Base-by-base conservation (phyloP, 2,329 filamentous ascomycete species). In the Westerdykella ornata region DNA sequence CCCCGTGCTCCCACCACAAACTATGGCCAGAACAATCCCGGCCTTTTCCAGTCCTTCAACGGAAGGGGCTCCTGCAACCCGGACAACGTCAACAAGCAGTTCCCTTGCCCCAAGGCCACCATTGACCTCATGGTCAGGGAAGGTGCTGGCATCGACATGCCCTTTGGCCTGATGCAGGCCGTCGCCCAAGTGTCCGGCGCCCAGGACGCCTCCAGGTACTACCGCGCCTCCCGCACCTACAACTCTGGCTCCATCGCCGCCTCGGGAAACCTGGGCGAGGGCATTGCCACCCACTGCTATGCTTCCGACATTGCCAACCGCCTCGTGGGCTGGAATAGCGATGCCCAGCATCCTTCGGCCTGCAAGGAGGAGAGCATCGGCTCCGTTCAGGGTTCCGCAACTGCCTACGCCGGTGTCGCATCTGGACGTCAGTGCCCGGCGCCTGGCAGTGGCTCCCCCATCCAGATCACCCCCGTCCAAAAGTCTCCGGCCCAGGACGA, bases 271-370 rank as follows among this genome's bases (percentile, higher is more conserved):
- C 52, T 66, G 3, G 54, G 63, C 37, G 56, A 64, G 35, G 67
- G 66, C 37, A 60, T 67, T 41, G 68, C 65, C 22, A 74, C 72
- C 14, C 65, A 68, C 46, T 76, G 72, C 62, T 78, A 78, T 53
- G 63, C 68, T 7, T 67, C 62, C 14, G 74, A 77, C 46, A 61
- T 77, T 47, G 74, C 75, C 36, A 75, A 74, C 51, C 62, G 71
- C 34, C 57, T 74, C 32, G 56, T 58, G 13, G 67, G 70, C 11
- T 72, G 69, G 69, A 58, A 59, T 29, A 30, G 34, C 14, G 49
- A 48, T 16, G 39, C 44, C 8, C 37, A 31, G 20, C 47, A 46
- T 35, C 30, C 30, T 13, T 34, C 16, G 13, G n/a, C 16, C 12
- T 60, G 58, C 42, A 42, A 53, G 16, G 46, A 52, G 33, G 40